Percentiles rank a stretch among this genome's conserved stretches.
Conservation (phyloP, 768 basidiomycete genomes). For the Rubroboletus satanas region DNA sequence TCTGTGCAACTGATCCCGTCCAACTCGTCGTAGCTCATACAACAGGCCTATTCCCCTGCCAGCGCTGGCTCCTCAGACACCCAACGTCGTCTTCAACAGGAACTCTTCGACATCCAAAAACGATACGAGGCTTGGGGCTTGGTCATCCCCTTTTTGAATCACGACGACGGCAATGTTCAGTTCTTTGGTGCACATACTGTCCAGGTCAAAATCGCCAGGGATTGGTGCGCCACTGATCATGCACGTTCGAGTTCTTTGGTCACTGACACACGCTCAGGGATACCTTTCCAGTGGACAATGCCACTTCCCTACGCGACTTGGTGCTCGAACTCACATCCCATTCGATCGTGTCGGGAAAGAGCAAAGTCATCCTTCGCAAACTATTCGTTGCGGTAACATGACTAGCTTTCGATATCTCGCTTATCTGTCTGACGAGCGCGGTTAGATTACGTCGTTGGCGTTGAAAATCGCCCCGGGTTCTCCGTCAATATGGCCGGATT, state of each 20-base stretch:
- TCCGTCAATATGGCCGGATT: slow-evolving; percentile 67
- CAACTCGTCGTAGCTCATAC: slow-evolving; percentile 52
- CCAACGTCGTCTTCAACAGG: slow-evolving; percentile 62
- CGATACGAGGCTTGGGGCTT: slow-evolving; percentile 80
- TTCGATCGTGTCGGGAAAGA: slow-evolving; percentile 53
- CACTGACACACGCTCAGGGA: slow-evolving; percentile 48
- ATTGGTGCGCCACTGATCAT: slow-evolving; percentile 58
- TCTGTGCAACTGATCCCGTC: slow-evolving; percentile 7
- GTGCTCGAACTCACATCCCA: slow-evolving; percentile 68
- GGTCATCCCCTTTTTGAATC: slow-evolving; percentile 68
- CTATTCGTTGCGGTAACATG: slow-evolving; percentile 73
- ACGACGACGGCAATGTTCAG: slow-evolving; percentile 77
- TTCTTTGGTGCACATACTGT: slow-evolving; percentile 95
- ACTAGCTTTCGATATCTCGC: not conserved
- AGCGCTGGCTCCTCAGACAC: slow-evolving; percentile 51
- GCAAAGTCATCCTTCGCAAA: slow-evolving; percentile 77
- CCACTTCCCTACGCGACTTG: slow-evolving; percentile 55
- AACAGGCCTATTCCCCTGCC: slow-evolving; percentile 58
- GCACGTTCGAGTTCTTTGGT: not conserved
- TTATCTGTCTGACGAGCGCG: slow-evolving; percentile 5
- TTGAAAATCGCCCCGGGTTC: slow-evolving; percentile 61
- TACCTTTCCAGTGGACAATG: slow-evolving; percentile 62
- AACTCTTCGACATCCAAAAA: slow-evolving; percentile 75
- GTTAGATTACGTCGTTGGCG: slow-evolving; percentile 65
- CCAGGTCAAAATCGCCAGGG: slow-evolving; percentile 89